Evolutionary conservation across 139 green algal species (phyloP), one percentile per base, ranked within the genome.

Genomic region (Chlorella sp.): DNA sequence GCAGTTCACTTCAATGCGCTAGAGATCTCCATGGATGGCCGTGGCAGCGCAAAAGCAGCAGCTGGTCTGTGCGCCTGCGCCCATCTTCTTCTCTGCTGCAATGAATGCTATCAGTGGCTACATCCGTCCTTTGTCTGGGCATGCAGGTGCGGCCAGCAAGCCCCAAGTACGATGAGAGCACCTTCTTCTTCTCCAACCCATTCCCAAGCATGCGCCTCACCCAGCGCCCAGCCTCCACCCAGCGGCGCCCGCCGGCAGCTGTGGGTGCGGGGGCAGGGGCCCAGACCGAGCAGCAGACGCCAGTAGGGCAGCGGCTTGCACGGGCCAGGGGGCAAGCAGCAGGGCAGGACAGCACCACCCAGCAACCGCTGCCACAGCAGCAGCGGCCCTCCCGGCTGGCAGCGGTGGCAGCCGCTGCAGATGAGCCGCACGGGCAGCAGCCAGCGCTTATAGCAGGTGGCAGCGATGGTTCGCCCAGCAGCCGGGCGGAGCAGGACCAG

Each of bases 161-260:
- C 11, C 97, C 97, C 25, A 99, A 99, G 89, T 99, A 98, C 82
- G 95, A 99, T 63, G 95, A 99, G 90, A 80, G 87, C 47, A 92
- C 87, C 16, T 94, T 87, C 80, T 98, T 96, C 82, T 95, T 92
- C 84, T 89, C 71, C 26, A 86, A 91, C 70, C 80, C 82, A 32
- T 81, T 80, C 44, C 70, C 87, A 30, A 86, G 85, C n/a, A 63
- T 84, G 12, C 72, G 74, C 15, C 65, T 60, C 65, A 65, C 65
- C 28, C 84, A 84, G 39, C 70, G 39, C 6, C 36, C 51, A 60
- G 51, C 51, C 11, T 60, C 51, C 51, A 60, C 51, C 51, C 51
- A 60, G 51, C 51, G 51, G 51, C 51, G 51, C 51, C 51, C 51
- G 12, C 12, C 21, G 51, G 51, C 69, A 55, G 23, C 69, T 30